A percentile compares a stretch with the other conserved stretches of the same genome.
Conservation (phyloP, 768 basidiomycete genomes). For the Pseudohyphozyma bogoriensis region DNA sequence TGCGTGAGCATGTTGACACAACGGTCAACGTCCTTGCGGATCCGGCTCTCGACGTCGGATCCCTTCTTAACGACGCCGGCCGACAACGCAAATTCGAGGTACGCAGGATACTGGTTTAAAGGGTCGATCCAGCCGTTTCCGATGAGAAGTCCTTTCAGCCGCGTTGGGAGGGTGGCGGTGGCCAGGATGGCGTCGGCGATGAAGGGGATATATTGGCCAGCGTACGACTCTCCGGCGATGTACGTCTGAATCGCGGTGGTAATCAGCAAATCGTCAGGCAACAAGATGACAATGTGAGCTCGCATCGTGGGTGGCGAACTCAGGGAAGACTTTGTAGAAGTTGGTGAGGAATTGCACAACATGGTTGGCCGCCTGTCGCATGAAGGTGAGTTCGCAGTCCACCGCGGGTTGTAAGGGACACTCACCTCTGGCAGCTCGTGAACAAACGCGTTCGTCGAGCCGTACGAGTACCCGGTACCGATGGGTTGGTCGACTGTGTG, state of each 20-base stretch:
- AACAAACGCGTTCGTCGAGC: slow-evolving; percentile 73
- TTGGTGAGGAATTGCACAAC: slow-evolving; percentile 74
- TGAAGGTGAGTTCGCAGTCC: slow-evolving; percentile 6
- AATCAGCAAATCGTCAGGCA: not conserved
- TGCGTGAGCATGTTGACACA: too few species aligned
- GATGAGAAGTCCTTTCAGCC: slow-evolving; percentile 61
- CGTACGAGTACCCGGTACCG: slow-evolving; percentile 88
- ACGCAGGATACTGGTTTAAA: slow-evolving; percentile 75
- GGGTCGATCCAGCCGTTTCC: slow-evolving; percentile 98
- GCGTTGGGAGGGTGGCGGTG: slow-evolving; percentile 16
- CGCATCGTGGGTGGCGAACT: slow-evolving; percentile 71
- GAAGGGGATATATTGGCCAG: slow-evolving; percentile 96
- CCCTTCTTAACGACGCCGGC: slow-evolving; percentile 63
- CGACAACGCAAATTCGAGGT: slow-evolving; percentile 65
- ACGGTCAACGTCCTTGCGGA: slow-evolving; percentile 49
- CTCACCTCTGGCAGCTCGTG: slow-evolving; percentile 61
- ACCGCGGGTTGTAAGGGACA: slow-evolving; percentile 3
- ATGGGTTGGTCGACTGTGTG: slow-evolving; percentile 96
- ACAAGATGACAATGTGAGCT: slow-evolving; percentile 35
- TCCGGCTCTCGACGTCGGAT: slow-evolving; percentile 55
- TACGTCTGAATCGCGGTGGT: slow-evolving; percentile 56
- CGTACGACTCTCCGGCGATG: slow-evolving; percentile 88
- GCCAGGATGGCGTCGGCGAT: slow-evolving; percentile 51
- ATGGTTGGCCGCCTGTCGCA: slow-evolving; percentile 57
- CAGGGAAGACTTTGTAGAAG: slow-evolving; percentile 86